Evolutionary conservation across 2,329 filamentous ascomycete genomes (phyloP), one percentile per base, ranked within the genome.

Genomic region (Sclerotinia trifoliorum): DNA sequence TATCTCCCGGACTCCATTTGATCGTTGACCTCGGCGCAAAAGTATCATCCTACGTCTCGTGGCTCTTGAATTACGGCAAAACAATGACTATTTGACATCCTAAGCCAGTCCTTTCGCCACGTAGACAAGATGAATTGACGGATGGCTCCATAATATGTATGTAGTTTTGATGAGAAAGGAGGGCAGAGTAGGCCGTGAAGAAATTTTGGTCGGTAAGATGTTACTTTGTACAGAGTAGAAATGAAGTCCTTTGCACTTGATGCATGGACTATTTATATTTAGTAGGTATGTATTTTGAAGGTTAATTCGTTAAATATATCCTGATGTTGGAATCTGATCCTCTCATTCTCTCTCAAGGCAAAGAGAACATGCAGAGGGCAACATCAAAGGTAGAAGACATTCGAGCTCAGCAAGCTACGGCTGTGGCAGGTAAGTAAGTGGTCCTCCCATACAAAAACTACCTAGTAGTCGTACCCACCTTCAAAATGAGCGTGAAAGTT

Each of bases 71-170:
- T 44, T 58, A 24, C 21, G 13, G 32, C 32, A 39, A 57, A 42
- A 26, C 35, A 57, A 19, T 42, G 21, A 26, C 42, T 42, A 19
- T 39, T 42, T 57, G 32, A 24, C 11, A 57, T 24, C n/a, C 26
- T 26, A 57, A n/a, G 42, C 55, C n/a, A 11, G 55, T 58, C n/a
- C 35, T 58, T 58, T 39, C 21, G 15, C 55, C 55, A 58, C 55
- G 35, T 58, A 58, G 35, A 35, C 35, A 42, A 8, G 8, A 39
- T 3, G 42, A 1, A 24, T 44, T 58, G 55, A 24, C 15, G 3
- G 42, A n/a, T 42, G 55, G 42, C 55, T 42, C 42, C n/a, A 42
- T 26, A 57, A 5, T 26, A 42, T 42, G 19, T 24, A 57, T 57
- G n/a, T 26, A 26, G 35, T n/a, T 57, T 26, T 42, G 35, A 13